Conservation (phyloP, 371 early-diverging fungal species). For the Rhizopus stolonifer region DNA sequence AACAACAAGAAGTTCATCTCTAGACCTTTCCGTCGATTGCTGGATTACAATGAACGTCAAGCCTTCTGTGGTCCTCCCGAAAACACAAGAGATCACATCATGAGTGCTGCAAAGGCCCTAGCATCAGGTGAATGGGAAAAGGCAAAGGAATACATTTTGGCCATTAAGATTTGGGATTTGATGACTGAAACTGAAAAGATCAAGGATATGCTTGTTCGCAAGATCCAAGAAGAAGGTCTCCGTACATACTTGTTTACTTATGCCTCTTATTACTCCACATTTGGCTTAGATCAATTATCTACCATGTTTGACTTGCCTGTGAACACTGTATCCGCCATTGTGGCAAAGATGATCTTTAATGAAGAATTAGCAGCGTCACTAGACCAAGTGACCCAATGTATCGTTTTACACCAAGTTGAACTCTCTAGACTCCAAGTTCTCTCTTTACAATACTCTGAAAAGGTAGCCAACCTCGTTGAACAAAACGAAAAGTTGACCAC, state of each 20-base stretch:
- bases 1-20: constrained; percentile 81
- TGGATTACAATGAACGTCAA: constrained; percentile 94
- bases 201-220: constrained; percentile 84
- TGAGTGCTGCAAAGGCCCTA: constrained; percentile 93
- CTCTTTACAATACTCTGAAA: constrained; percentile 85
- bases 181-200: constrained; percentile 78
- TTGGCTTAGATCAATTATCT: constrained; percentile 79
- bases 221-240: constrained; percentile 95
- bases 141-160: constrained; percentile 77
- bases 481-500: constrained; percentile 67
- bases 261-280: constrained; percentile 83
- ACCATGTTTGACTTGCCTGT: constrained; percentile 83
- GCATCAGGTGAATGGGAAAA: constrained; percentile 93
- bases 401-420: constrained; percentile 83
- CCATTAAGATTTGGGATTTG: constrained; percentile 95
- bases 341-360: constrained; percentile 91
- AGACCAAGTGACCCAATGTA: constrained; percentile 76
- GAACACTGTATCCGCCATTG: constrained; percentile 67
- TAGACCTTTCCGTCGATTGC: constrained; percentile 90
- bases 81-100: constrained; percentile 96
- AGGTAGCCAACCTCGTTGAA: constrained; percentile 86
- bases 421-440: constrained; percentile 84
- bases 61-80: constrained; percentile 96
- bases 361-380: constrained; percentile 86
- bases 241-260: constrained; percentile 95